Base-by-base conservation (phyloP, 2,329 filamentous ascomycete genomes). In the Fusarium austroafricanum region DNA sequence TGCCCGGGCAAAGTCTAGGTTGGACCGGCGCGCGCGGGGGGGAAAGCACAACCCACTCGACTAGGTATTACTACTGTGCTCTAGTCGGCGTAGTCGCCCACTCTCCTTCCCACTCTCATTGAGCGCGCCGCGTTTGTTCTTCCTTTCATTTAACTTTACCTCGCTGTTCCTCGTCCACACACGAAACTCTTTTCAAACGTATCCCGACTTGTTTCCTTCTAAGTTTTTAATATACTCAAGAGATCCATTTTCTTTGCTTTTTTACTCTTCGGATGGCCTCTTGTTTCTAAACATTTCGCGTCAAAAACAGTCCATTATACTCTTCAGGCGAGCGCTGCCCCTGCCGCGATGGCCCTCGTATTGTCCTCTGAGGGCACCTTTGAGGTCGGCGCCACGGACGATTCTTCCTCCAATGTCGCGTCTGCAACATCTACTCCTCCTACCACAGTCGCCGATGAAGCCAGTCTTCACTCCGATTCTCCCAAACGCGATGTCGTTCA, bases 361-460 rank as follows among this genome's bases (percentile, higher is more conserved):
- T 59, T 73, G 55, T 75, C 78, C 52, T 68, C 71, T 40, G 79
- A 80, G 55, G 74, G 71, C 72, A 75, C 73, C 73, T 75, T 78
- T 61, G 70, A 72, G 57, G 61, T 57, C 38, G 63, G 58, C 58
- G 62, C 45, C 52, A 65, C 61, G 28, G 73, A 75, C 54, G 82
- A 84, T 61, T 78, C 77, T 43, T 83, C 82, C 50, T 83, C 81
- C 73, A 78, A 86, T 71, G 80, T 84, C 82, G 84, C 85, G 81
- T 87, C 86, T 49, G 80, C 83, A 26, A 84, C 82, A 71, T 90
- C 87, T 20, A 91, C 90, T 58, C 89, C 90, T 45, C 88, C 89
- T 23, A 92, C 89, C 47, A 91, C 87, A 70, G 81, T 89, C 69
- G 86, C 85, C 73, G 89, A 91, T 76, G 84, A 82, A 71, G 83